Conservation (phyloP, 192 early-diverging fungal species). For the Obelidium mucronatum region DNA sequence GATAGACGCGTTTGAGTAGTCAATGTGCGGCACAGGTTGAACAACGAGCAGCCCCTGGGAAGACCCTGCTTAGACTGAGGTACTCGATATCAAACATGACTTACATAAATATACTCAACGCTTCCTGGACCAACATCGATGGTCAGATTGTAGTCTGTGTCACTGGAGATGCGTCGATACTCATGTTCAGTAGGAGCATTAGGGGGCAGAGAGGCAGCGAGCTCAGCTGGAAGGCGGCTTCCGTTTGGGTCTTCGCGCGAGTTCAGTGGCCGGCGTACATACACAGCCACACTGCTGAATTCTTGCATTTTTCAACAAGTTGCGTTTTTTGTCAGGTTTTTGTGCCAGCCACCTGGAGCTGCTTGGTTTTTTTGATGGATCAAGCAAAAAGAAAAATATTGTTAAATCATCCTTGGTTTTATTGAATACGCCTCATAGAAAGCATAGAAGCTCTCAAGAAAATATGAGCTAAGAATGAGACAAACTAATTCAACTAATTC, state of each 20-base stretch:
- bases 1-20: background rate
- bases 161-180: conserved; percentile 4
- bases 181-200: background rate
- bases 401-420: too few relatives aligned
- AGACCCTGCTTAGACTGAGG: background rate
- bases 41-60: background rate
- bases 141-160: background rate
- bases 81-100: background rate
- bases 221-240: background rate
- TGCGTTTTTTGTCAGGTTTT: too few relatives aligned
- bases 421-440: too few relatives aligned
- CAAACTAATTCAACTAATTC: too few relatives aligned
- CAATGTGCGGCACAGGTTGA: background rate
- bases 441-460: too few relatives aligned
- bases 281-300: background rate
- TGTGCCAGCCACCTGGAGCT: too few relatives aligned
- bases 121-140: background rate
- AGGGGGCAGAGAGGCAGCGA: background rate
- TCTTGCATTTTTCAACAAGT: too few relatives aligned
- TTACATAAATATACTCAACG: conserved; percentile 16
- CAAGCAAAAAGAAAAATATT: background rate
- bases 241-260: background rate
- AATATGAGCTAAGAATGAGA: too few relatives aligned
- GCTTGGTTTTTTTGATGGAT: background rate
- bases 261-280: background rate